Evolutionary conservation across 768 basidiomycete species (phyloP).

Genomic region (Lactarius deliciosus): DNA sequence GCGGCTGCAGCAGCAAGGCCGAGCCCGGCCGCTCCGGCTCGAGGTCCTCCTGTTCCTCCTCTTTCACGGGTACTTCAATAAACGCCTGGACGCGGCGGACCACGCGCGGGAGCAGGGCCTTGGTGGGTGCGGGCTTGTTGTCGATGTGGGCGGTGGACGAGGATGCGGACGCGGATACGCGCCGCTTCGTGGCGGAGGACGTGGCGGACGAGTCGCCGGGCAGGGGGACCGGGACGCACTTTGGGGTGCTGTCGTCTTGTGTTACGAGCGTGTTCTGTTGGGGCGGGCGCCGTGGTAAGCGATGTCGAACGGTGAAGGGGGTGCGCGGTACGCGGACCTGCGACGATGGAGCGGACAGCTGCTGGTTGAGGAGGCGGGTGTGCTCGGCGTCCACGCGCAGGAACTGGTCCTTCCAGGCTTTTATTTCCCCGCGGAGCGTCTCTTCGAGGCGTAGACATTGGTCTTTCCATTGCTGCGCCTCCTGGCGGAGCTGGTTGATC

Average conservation of each 20-base stretch:
- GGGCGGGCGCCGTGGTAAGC: conserved; percentile 6
- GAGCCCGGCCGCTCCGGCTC: conserved; percentile 25
- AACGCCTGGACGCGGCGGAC: conserved; percentile 65
- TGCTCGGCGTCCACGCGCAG: conserved; percentile 71
- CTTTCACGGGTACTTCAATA: conserved; percentile 59
- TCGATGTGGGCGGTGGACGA: conserved; percentile 16
- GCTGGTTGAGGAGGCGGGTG: conserved; percentile 51
- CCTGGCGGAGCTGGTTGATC: conserved; percentile 60
- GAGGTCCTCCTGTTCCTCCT: conserved; percentile 55
- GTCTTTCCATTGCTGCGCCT: conserved; percentile 70
- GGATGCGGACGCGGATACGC: conserved; percentile 26
- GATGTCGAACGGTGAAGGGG: not conserved
- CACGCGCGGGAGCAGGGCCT: conserved; percentile 37
- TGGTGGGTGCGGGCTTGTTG: conserved; percentile 19
- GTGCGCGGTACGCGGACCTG: conserved; percentile 12
- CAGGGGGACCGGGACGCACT: conserved; percentile 18
- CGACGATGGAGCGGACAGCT: conserved; percentile 39
- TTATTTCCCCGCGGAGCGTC: conserved; percentile 48
- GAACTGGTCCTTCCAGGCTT: conserved; percentile 81
- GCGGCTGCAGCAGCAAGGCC: not conserved
- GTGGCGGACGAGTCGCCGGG: conserved; percentile 28
- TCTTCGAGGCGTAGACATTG: conserved; percentile 53
- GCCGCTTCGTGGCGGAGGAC: conserved; percentile 30
- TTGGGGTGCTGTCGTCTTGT: conserved; percentile 29
- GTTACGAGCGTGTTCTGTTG: conserved; percentile 27